Evolutionary conservation across 192 early-diverging fungal species (phyloP).

Genomic region (Piromyces sp.): DNA sequence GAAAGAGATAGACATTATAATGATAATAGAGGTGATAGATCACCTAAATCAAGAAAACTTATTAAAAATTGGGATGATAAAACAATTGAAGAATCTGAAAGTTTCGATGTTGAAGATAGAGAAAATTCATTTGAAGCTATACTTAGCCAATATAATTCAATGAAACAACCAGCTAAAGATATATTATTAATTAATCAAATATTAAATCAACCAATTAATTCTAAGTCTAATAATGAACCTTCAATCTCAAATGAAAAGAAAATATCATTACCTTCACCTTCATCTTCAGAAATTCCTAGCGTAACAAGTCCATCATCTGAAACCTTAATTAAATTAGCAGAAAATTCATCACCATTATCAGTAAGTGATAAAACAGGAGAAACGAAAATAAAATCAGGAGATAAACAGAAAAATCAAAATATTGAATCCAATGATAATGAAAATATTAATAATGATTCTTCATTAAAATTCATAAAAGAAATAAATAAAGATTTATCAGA

Average conservation of each 20-base stretch:
- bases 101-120: not conserved
- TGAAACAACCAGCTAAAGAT: not conserved
- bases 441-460: too few relatives aligned
- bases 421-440: too few relatives aligned
- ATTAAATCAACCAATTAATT: not conserved
- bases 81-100: not conserved
- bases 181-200: not conserved
- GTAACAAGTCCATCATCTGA: too few relatives aligned
- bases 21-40: not conserved
- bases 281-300: too few relatives aligned
- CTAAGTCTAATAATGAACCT: not conserved
- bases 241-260: not conserved
- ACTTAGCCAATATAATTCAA: not conserved
- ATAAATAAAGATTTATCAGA: not conserved
- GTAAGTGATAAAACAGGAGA: too few relatives aligned
- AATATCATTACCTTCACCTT: not conserved
- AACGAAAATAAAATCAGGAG: too few relatives aligned
- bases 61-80: not conserved
- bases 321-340: too few relatives aligned
- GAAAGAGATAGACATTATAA: not conserved
- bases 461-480: too few relatives aligned
- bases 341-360: too few relatives aligned
- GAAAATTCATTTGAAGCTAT: not conserved
- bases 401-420: too few relatives aligned
- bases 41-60: not conserved